These are phyloP conservation scores for Chiua sp. DNA, from an alignment of 1,284 basidiomycete species.

Conservation along the genomic window DNA sequence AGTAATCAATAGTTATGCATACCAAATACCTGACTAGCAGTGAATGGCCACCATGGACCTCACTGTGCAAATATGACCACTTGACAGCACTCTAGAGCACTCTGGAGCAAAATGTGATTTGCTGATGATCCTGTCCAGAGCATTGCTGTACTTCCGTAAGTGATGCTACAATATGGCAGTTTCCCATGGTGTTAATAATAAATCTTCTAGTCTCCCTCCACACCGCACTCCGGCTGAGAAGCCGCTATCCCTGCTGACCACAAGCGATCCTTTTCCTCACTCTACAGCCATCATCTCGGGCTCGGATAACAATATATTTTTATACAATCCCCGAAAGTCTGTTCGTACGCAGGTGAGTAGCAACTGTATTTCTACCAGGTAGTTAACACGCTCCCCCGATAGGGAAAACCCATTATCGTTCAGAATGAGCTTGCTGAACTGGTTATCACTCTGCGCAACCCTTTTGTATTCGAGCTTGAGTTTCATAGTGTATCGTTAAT, in stretches of 20 bases:
- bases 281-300: conserved; percentile 52
- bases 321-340: conserved; percentile 85
- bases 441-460: conserved; percentile 86
- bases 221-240: conserved; percentile 80
- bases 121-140: conserved; percentile 65
- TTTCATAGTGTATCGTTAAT: conserved; percentile 82
- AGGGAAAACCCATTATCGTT: conserved; percentile 73
- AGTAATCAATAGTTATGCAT: too few relatives aligned
- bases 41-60: too few relatives aligned
- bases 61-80: too few relatives aligned
- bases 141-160: conserved; percentile 79
- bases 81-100: too few relatives aligned
- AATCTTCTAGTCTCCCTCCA: conserved; percentile 61
- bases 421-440: conserved; percentile 87
- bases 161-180: conserved; percentile 20
- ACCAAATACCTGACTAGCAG: too few relatives aligned
- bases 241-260: conserved; percentile 57
- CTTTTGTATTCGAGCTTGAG: conserved; percentile 91
- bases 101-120: too few relatives aligned
- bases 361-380: conserved; percentile 5
- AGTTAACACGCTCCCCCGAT: conserved; percentile 3
- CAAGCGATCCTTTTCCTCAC: conserved; percentile 43
- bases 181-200: conserved; percentile 16
- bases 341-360: conserved; percentile 59
- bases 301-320: conserved; percentile 75